Base-by-base conservation (phyloP, 2,329 filamentous ascomycete genomes). In the Fusarium virguliforme region DNA sequence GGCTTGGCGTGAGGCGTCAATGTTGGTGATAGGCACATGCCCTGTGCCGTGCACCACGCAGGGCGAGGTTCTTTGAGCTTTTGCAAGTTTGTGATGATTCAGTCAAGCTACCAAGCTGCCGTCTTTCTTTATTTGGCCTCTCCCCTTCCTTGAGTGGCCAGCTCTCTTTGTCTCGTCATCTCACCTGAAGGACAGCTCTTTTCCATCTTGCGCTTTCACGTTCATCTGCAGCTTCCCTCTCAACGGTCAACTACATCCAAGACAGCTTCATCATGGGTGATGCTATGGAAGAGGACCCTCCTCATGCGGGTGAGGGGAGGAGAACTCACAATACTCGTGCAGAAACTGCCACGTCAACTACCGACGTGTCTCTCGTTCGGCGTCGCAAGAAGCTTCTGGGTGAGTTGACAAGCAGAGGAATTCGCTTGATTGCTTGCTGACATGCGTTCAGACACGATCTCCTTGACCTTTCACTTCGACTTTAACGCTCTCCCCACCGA, bases 401-500 rank as follows among this genome's bases (percentile, higher is more conserved):
- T 68, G 48, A 62, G 58, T 34, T 5, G 6, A 40, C 7, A 15
- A 22, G 12, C 32, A 6, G 8, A 54, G 3, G 4, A 22, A 13
- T 13, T 4, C 7, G 18, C 34, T 2, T 4, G 22, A n/a, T 0
- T 10, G 22, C 10, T n/a, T 54, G 40, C 68, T 75, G 8, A 74
- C 26, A 8, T 13, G 2, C 18, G 9, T 28, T n/a, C 26, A 76
- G 74, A 64, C 28, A 51, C 24, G 9, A 53, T 73, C n/a, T 24
- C 63, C 8, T n/a, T 58, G 8, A 48, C 55, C 13, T 70, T 75
- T 8, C 40, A 61, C 15, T 48, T 60, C 4, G 58, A 51, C 10
- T 65, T 71, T 8, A 62, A 73, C 18, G 50, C 38, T 8, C 66
- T 76, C 28, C 73, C 73, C 5, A 12, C 10, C 3, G 63, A 66